These are phyloP conservation scores for Aquilaria yunnanensis DNA, from an alignment of 345 rosid species.

Conservation along the genomic window DNA sequence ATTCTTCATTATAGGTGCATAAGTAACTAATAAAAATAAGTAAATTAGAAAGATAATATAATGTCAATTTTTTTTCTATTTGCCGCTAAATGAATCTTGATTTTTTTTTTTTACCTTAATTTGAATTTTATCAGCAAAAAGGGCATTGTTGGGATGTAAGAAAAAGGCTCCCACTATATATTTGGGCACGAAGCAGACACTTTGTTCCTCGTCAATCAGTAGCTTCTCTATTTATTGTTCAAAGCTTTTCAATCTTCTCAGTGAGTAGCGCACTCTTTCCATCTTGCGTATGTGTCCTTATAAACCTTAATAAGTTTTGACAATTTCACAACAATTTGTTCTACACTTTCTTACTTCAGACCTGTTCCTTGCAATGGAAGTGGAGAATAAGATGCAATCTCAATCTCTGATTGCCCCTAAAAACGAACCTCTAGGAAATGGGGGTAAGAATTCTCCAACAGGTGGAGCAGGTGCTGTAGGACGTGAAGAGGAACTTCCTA, in stretches of 20 bases:
- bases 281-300: too few relatives aligned
- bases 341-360: too few relatives aligned
- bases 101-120: not conserved
- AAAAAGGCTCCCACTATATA: slow-evolving; percentile 3
- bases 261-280: too few relatives aligned
- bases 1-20: not conserved
- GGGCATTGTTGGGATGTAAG: slow-evolving; percentile 1
- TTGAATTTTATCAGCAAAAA: not conserved
- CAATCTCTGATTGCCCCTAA: too few relatives aligned
- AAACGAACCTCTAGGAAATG: too few relatives aligned
- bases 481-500: not conserved
- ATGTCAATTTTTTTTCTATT: not conserved
- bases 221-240: not conserved
- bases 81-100: not conserved
- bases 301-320: too few relatives aligned
- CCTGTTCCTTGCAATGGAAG: too few relatives aligned
- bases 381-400: too few relatives aligned
- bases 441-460: not conserved
- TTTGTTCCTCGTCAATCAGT: not conserved
- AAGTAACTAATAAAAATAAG: not conserved
- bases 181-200: not conserved
- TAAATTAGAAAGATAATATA: too few relatives aligned
- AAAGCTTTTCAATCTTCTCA: too few relatives aligned
- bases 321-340: too few relatives aligned
- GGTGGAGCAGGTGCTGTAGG: not conserved